phyloP scores from a whole-genome alignment of 148 eudicot genomes.

The Dianthus caryophyllus region DNA sequence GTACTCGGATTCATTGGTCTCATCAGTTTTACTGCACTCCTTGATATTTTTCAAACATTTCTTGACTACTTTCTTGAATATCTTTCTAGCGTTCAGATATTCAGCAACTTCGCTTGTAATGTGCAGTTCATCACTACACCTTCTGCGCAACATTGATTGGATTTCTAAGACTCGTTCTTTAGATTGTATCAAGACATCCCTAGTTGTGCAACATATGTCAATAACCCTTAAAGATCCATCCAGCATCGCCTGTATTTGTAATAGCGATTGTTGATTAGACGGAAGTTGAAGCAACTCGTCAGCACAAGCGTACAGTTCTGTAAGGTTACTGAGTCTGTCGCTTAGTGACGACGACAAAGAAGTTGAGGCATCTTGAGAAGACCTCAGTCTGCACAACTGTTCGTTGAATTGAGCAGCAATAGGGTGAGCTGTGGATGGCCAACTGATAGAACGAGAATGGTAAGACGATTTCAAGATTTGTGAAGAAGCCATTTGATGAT shows the following conservation, averaged over 20 bases:
- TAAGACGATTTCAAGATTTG: neutral
- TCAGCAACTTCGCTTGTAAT: conserved; percentile 6
- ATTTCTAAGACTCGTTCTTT: conserved; percentile 22
- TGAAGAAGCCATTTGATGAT: neutral
- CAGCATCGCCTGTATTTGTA: conserved; percentile 12
- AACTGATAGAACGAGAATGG: conserved; percentile 4
- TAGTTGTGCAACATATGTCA: conserved; percentile 25
- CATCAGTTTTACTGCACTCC: neutral
- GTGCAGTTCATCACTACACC: conserved; percentile 23
- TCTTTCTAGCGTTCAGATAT: conserved; percentile 19
- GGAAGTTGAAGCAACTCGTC: conserved; percentile 12
- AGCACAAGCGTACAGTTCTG: neutral
- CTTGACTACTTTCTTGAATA: conserved; percentile 22
- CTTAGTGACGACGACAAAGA: conserved; percentile 14
- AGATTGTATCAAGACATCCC: conserved; percentile 24
- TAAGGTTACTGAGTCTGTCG: neutral
- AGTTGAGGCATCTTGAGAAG: conserved; percentile 1
- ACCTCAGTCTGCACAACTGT: neutral
- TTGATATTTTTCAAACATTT: conserved; percentile 19
- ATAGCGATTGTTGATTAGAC: neutral
- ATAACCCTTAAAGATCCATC: conserved; percentile 35
- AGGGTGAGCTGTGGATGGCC: neutral
- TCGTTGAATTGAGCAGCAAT: neutral
- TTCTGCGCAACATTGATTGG: conserved; percentile 31
- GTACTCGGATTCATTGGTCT: neutral